These are phyloP conservation scores for Glycine latifolia DNA, from an alignment of 306 rosid genomes.

Conservation along the genomic window DNA sequence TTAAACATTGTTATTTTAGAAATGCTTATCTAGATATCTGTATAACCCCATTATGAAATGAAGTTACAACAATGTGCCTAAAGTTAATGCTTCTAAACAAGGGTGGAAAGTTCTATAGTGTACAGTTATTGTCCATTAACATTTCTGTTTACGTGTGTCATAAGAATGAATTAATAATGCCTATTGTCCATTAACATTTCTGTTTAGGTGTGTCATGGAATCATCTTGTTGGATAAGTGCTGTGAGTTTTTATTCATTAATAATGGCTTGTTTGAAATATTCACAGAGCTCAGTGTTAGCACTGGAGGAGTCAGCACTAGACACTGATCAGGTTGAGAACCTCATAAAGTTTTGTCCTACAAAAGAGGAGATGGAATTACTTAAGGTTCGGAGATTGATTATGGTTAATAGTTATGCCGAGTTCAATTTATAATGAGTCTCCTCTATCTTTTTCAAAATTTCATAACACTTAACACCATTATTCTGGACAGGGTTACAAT, in stretches of 20 bases:
- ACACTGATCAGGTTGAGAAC: conserved; percentile 87
- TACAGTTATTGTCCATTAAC: too few species aligned
- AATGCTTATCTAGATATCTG: too few species aligned
- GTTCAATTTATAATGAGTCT: conserved; percentile 34
- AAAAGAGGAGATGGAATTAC: conserved; percentile 89
- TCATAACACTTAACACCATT: conserved; percentile 32
- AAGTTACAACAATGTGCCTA: too few species aligned
- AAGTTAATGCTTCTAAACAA: too few species aligned
- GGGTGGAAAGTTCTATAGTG: too few species aligned
- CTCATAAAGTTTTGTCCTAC: conserved; percentile 92
- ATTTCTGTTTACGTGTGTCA: too few species aligned
- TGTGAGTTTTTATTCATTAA: conserved; percentile 30
- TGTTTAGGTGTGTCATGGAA: not conserved
- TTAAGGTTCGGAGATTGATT: conserved; percentile 68
- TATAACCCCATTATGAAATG: too few species aligned
- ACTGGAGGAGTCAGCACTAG: conserved; percentile 79
- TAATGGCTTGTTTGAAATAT: conserved; percentile 43
- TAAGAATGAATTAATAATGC: too few species aligned
- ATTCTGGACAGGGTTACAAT: conserved; percentile 70
- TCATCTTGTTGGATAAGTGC: conserved; percentile 20
- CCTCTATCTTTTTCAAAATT: conserved; percentile 41
- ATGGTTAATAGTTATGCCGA: conserved; percentile 36
- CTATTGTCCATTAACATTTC: too few species aligned
- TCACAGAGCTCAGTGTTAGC: conserved; percentile 80
- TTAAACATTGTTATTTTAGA: too few species aligned